Evolutionary conservation across 139 green algal genomes (phyloP).

Genomic region (Tetratostichococcus sp.): DNA sequence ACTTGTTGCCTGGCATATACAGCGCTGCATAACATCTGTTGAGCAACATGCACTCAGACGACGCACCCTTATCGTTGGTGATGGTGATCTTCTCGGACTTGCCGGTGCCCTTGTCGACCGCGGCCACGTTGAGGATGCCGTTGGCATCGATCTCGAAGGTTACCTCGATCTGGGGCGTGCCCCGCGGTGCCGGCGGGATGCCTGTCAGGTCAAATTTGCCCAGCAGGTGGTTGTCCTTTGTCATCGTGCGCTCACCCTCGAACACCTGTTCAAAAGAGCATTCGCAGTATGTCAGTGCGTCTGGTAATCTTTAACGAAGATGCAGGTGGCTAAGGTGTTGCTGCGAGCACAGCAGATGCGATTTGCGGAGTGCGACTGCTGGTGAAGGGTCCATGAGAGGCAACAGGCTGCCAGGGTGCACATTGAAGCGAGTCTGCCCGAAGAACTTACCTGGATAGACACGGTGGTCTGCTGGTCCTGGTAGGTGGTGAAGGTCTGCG

Average conservation of each 20-base stretch:
- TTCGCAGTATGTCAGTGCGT: neutral
- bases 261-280: constrained; percentile 51
- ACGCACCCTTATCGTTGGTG: constrained; percentile 80
- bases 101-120: constrained; percentile 79
- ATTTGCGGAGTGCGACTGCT: too few species aligned
- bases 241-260: constrained; percentile 89
- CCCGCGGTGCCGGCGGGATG: constrained; percentile 82
- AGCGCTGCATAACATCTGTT: too few species aligned
- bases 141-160: constrained; percentile 89
- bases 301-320: too few species aligned
- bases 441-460: constrained; percentile 69
- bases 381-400: too few species aligned
- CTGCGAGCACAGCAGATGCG: too few species aligned
- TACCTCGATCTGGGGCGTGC: constrained; percentile 83
- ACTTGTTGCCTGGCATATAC: too few species aligned
- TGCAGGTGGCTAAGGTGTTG: too few species aligned
- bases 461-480: constrained; percentile 94
- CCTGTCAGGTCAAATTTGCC: constrained; percentile 88
- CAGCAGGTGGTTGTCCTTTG: constrained; percentile 92
- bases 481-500: constrained; percentile 98
- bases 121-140: constrained; percentile 86
- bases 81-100: constrained; percentile 86
- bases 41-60: too few species aligned
- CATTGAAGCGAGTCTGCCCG: neutral
- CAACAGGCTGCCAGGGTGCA: too few species aligned